Evolutionary conservation across 2,329 filamentous ascomycete genomes (phyloP).

Genomic region (Colletotrichum sp.): DNA sequence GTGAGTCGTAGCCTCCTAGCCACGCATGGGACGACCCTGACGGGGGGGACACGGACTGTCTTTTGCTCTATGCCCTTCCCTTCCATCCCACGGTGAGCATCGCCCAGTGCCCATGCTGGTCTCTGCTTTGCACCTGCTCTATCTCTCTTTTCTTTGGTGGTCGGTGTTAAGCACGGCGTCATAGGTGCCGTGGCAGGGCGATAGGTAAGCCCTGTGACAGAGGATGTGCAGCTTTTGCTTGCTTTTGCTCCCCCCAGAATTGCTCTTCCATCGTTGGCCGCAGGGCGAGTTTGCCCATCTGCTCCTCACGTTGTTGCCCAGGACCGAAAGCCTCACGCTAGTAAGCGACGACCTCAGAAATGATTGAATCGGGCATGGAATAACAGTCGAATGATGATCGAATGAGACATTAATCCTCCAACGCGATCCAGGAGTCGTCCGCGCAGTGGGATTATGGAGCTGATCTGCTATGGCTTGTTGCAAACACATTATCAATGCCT

Average conservation of each 20-base stretch:
- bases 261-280: neutral
- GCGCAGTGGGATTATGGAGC: neutral
- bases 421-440: neutral
- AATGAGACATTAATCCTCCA: conserved; percentile 12
- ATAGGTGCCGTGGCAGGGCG: neutral
- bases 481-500: neutral
- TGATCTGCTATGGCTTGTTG: neutral
- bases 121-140: neutral
- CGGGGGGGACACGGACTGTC: conserved; percentile 10
- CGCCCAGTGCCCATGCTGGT: conserved; percentile 3
- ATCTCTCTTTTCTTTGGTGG: neutral
- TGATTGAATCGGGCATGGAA: conserved; percentile 10
- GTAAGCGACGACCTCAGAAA: neutral
- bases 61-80: conserved; percentile 8
- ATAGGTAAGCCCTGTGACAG: neutral
- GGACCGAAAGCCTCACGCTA: neutral
- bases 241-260: neutral
- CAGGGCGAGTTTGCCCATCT: neutral
- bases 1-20: conserved; percentile 16
- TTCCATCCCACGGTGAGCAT: neutral
- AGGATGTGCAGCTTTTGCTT: neutral
- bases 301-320: neutral
- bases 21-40: conserved; percentile 22
- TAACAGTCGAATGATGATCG: conserved; percentile 10
- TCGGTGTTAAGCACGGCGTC: neutral